Evolutionary conservation across 139 green algal genomes (phyloP).

Genomic region (Nannochloris sp.): DNA sequence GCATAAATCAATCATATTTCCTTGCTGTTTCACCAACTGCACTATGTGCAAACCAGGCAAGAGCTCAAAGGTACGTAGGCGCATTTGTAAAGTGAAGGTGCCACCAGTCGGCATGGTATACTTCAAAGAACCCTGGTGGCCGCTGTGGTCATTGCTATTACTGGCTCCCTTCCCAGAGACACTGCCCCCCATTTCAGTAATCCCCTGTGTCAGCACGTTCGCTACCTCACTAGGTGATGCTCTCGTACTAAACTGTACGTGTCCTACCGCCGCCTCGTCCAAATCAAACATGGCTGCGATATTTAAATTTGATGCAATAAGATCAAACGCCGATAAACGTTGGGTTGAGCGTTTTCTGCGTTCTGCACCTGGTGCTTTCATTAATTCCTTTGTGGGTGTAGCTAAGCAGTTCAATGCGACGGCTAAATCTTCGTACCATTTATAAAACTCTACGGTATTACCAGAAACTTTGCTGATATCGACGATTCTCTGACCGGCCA

Average conservation of each 20-base stretch:
- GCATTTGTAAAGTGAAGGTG: background rate
- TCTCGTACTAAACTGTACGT: conserved; percentile 29
- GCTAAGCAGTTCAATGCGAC: conserved; percentile 3
- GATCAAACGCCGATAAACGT: conserved; percentile 23
- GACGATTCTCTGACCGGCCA: conserved; percentile 27
- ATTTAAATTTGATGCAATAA: conserved; percentile 5
- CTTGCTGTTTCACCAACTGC: conserved; percentile 5
- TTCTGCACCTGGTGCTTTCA: background rate
- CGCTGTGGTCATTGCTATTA: background rate
- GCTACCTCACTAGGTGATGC: background rate
- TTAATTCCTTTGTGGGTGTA: background rate
- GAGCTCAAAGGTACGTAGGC: conserved; percentile 16
- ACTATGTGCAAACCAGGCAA: conserved; percentile 19
- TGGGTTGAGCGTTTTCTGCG: background rate
- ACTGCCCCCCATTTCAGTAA: conserved; percentile 8
- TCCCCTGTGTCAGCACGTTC: background rate
- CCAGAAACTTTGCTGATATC: conserved; percentile 30
- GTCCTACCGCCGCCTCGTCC: background rate
- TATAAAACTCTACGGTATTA: conserved; percentile 39
- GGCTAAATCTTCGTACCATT: conserved; percentile 32
- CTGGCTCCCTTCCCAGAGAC: background rate
- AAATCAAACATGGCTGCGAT: conserved; percentile 20
- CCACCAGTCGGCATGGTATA: conserved; percentile 4
- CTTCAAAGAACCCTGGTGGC: background rate
- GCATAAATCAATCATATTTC: conserved; percentile 7